These are phyloP conservation scores for Solanum appendiculatum DNA, from an alignment of 257 asterid species.

Conservation along the genomic window DNA sequence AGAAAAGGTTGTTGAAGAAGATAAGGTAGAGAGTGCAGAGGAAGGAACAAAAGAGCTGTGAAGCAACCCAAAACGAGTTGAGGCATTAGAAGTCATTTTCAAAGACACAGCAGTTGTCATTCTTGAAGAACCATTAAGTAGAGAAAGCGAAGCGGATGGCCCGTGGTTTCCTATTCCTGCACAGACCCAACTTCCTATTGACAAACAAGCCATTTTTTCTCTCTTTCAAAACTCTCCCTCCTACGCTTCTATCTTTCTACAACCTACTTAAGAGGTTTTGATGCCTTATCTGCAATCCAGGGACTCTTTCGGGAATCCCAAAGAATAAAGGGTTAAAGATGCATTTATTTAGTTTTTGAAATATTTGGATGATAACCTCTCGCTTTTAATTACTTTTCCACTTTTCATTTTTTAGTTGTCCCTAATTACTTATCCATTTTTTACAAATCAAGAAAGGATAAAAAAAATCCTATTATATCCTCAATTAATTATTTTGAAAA, in stretches of 20 bases:
- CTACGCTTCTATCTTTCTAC: not conserved
- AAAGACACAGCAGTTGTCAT: not conserved
- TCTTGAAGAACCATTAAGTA: slow-evolving; percentile 24
- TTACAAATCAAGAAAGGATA: too few relatives aligned
- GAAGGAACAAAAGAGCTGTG: slow-evolving; percentile 45
- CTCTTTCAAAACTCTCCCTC: not conserved
- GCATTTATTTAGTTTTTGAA: too few relatives aligned
- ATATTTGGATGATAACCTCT: too few relatives aligned
- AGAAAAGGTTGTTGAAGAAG: slow-evolving; percentile 46
- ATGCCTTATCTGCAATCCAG: slow-evolving; percentile 23
- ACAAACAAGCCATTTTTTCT: slow-evolving; percentile 46
- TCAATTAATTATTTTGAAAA: too few relatives aligned
- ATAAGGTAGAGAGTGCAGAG: slow-evolving; percentile 40
- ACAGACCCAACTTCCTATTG: slow-evolving; percentile 30
- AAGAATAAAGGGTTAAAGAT: not conserved
- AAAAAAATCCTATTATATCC: too few relatives aligned
- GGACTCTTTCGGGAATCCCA: not conserved
- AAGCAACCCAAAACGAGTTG: slow-evolving; percentile 33
- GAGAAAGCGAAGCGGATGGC: slow-evolving; percentile 62
- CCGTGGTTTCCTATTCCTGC: slow-evolving; percentile 4
- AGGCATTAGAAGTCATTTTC: slow-evolving; percentile 18
- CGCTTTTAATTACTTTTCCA: too few relatives aligned
- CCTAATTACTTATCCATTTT: too few relatives aligned
- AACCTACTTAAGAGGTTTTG: not conserved
- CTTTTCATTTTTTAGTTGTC: too few relatives aligned